phyloP scores from a whole-genome alignment of 306 rosid genomes.

The Citrullus mucosospermus region DNA sequence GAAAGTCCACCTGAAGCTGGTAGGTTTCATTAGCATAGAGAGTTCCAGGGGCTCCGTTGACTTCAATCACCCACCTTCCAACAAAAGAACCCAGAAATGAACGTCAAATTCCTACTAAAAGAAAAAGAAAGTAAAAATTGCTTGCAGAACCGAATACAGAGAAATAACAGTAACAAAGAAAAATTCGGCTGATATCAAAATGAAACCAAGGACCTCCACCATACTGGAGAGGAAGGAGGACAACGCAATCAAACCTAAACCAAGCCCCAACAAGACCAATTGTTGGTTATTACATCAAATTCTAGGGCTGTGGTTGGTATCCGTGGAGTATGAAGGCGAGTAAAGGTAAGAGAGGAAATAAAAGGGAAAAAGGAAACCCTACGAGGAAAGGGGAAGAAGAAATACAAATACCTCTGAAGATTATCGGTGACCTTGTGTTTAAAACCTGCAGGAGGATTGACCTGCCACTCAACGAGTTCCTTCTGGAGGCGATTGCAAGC shows the following conservation, averaged over 20 bases:
- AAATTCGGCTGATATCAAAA: neutral
- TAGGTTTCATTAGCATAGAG: slow-evolving; percentile 80
- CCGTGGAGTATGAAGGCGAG: neutral
- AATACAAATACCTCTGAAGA: slow-evolving; percentile 58
- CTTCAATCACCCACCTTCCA: slow-evolving; percentile 97
- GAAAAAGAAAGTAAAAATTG: neutral
- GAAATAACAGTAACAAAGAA: neutral
- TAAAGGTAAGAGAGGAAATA: neutral
- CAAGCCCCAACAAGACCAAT: neutral
- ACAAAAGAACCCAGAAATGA: slow-evolving; percentile 3
- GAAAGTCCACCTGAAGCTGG: slow-evolving; percentile 99
- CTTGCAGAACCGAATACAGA: neutral
- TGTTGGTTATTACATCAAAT: neutral
- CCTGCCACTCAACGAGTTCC: slow-evolving; percentile 97
- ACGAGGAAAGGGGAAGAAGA: neutral
- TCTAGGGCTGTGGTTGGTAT: too few relatives aligned
- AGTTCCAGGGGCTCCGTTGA: slow-evolving; percentile 93
- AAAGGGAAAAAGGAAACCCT: neutral
- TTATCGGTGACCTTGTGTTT: slow-evolving; percentile 95
- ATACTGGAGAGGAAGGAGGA: neutral
- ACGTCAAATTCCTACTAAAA: neutral
- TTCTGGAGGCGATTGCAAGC: slow-evolving; percentile 99
- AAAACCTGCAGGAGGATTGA: slow-evolving; percentile 89
- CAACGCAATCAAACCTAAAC: neutral
- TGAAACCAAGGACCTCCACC: neutral